Evolutionary conservation across 2,329 filamentous ascomycete genomes (phyloP).

Genomic region (Ambrosiella xylebori): DNA sequence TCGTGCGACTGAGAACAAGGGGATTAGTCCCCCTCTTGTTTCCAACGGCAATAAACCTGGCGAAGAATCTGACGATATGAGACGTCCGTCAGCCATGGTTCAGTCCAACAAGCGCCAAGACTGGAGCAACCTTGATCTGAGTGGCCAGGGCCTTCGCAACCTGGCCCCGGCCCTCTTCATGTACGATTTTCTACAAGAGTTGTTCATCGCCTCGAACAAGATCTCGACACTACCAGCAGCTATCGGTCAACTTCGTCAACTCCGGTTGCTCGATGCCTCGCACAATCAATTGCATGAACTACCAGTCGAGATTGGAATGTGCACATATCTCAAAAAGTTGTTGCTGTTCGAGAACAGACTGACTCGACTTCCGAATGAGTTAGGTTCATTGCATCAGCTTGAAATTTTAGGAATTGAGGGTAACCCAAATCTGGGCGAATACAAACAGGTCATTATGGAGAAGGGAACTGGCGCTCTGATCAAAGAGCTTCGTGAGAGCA

Average conservation of each 20-base stretch:
- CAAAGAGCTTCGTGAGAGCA: constrained; percentile 64
- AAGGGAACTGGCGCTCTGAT: constrained; percentile 77
- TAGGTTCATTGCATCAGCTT: constrained; percentile 76
- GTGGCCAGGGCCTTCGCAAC: constrained; percentile 82
- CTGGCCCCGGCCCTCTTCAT: constrained; percentile 64
- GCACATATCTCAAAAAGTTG: constrained; percentile 74
- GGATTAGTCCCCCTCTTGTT: constrained; percentile 33
- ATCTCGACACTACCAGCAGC: constrained; percentile 60
- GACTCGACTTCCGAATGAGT: constrained; percentile 61
- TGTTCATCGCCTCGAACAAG: constrained; percentile 90
- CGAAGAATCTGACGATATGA: constrained; percentile 39
- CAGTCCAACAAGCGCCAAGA: constrained; percentile 54
- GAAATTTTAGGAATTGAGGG: constrained; percentile 85
- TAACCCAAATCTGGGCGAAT: constrained; percentile 60
- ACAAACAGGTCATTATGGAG: constrained; percentile 72
- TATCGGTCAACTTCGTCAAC: constrained; percentile 65
- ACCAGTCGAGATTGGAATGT: constrained; percentile 89
- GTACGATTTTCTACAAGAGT: constrained; percentile 77
- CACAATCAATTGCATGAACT: constrained; percentile 70
- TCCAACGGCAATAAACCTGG: constrained; percentile 34
- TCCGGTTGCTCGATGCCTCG: constrained; percentile 74
- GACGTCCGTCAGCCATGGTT: constrained; percentile 48
- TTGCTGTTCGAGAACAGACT: constrained; percentile 85
- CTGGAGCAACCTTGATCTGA: constrained; percentile 88
- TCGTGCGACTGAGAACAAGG: constrained; percentile 53